Conservation (phyloP, 1,284 basidiomycete genomes). For the Cutaneotrichosporon mucoides region DNA sequence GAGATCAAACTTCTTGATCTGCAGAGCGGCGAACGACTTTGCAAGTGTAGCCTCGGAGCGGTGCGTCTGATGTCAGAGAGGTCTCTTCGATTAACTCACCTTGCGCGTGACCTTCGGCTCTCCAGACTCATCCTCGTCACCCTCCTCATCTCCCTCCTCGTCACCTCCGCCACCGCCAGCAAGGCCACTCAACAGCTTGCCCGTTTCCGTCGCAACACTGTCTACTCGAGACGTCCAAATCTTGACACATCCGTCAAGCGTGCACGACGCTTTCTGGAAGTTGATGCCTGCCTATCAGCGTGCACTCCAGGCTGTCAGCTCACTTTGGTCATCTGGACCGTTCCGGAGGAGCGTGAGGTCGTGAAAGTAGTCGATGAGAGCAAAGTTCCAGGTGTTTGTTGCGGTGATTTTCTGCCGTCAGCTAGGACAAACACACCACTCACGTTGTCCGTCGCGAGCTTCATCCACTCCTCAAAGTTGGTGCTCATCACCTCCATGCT, state of each 20-base stretch:
- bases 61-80: slow-evolving; percentile 52
- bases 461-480: slow-evolving; percentile 99
- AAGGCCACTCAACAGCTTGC: slow-evolving; percentile 88
- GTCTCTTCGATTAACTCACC: slow-evolving; percentile 17
- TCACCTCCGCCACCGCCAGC: slow-evolving; percentile 54
- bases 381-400: slow-evolving; percentile 96
- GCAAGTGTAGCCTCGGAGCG: slow-evolving; percentile 76
- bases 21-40: slow-evolving; percentile 73
- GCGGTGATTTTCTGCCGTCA: slow-evolving; percentile 90
- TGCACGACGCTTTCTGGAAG: slow-evolving; percentile 96
- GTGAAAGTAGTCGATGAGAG: slow-evolving; percentile 98
- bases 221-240: slow-evolving; percentile 99
- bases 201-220: slow-evolving; percentile 93
- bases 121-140: slow-evolving; percentile 44
- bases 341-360: slow-evolving; percentile 97
- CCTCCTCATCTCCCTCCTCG: slow-evolving; percentile 52
- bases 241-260: slow-evolving; percentile 97
- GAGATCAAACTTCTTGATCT: slow-evolving; percentile 87
- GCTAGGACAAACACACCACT: slow-evolving; percentile 33
- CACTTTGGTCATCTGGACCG: slow-evolving; percentile 68
- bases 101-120: slow-evolving; percentile 37
- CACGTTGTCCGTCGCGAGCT: slow-evolving; percentile 98
- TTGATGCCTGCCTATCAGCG: slow-evolving; percentile 64
- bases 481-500: slow-evolving; percentile 72
- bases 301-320: slow-evolving; percentile 1